Conservation (phyloP, 164 flowering plant species). For the Euptelea pleiosperma region DNA sequence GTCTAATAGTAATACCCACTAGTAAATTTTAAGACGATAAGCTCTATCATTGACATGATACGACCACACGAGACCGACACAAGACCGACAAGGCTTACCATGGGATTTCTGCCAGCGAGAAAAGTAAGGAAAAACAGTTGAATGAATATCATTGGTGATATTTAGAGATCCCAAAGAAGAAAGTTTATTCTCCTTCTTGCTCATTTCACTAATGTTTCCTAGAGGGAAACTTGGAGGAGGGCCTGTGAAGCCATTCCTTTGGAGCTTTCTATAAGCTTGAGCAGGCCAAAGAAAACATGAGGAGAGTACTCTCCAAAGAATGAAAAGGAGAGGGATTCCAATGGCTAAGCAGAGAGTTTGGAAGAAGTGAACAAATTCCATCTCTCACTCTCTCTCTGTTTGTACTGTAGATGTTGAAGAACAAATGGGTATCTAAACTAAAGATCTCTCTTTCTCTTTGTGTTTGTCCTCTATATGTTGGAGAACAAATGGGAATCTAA, state of each 20-base stretch:
- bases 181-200: slow-evolving; percentile 19
- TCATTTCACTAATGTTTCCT: slow-evolving; percentile 66
- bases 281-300: slow-evolving; percentile 51
- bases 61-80: too few relatives aligned
- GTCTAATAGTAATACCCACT: too few relatives aligned
- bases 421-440: too few relatives aligned
- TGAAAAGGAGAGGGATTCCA: slow-evolving; percentile 13
- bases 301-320: slow-evolving; percentile 20
- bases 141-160: slow-evolving; percentile 63
- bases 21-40: too few relatives aligned
- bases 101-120: slow-evolving; percentile 56
- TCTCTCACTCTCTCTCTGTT: slow-evolving; percentile 12
- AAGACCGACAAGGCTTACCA: too few relatives aligned
- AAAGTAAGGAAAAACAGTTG: slow-evolving; percentile 67
- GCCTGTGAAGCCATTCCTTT: slow-evolving; percentile 53
- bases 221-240: slow-evolving; percentile 86
- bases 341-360: slow-evolving; percentile 16
- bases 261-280: slow-evolving; percentile 34
- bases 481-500: too few relatives aligned
- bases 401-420: not conserved
- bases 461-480: too few relatives aligned
- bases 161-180: not conserved
- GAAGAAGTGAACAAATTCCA: slow-evolving; percentile 21
- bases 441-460: too few relatives aligned
- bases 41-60: too few relatives aligned